Evolutionary conservation across 2,329 filamentous ascomycete genomes (phyloP), one percentile per base, ranked within the genome.

Genomic region (Cordyceps tenuipes): DNA sequence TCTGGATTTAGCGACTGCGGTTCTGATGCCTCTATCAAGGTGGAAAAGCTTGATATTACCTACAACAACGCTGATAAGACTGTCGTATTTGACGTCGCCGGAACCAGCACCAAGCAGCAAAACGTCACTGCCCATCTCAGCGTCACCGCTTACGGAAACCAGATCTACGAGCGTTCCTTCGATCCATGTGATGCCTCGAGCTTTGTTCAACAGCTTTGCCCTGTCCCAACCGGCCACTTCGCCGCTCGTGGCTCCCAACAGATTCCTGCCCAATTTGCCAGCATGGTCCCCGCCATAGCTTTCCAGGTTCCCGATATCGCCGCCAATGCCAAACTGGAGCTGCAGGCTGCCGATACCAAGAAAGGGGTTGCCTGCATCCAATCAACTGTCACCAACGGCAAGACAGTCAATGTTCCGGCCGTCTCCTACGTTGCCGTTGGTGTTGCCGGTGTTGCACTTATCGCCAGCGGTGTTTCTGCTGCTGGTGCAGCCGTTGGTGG

Each of bases 221-320:
- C 94, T 69, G 87, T 97, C 9, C 91, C 92, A 13, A 77, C 79
- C 4, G 89, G 90, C 26, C 75, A 73, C 6, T 99, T 97, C 68
- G 74, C 83, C 15, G 91, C 93, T 8, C 75, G 77, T 48, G 93
- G 91, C 51, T 76, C 75, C 3, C 88, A 94, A 71, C 73, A 78
- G 34, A 89, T 99, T 44, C 89, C 91, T 17, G 74, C 82, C 0
- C 69, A 85, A 62, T 93, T 86, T 69, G 85, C 90, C 60, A 80
- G 80, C 58, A 76, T 88, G 74, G 93, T 99, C 46, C 94, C 94
- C 1, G 77, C 84, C 2, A 96, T 99, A 65, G 93, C 93, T 13
- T 99, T 97, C 76, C 82, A 84, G 62, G 80, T 99, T 36, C 94
- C 94, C 54, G 92, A 99, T 71, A 88, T 99, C 66, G 87, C 93